Percentiles rank a stretch among this genome's conserved stretches.
Conservation (phyloP, 371 early-diverging fungal species). For the Basidiobolus meristosporus region DNA sequence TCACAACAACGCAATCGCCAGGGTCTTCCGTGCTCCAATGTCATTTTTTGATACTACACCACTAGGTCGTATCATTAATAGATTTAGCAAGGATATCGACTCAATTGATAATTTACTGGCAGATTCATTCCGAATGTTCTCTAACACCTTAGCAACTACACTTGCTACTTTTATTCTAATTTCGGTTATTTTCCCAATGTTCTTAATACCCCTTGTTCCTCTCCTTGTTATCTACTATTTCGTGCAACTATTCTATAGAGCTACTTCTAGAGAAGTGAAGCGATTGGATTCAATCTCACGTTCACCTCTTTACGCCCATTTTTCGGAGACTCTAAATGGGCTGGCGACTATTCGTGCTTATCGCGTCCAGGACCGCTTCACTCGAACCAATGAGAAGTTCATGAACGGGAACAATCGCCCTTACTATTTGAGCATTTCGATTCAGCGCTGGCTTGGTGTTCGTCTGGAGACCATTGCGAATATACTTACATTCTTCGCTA, state of each 20-base stretch:
- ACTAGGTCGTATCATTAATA: conserved; percentile 72
- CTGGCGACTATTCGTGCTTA: conserved; percentile 64
- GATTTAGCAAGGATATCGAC: conserved; percentile 58
- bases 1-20: conserved; percentile 12
- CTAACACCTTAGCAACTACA: conserved; percentile 35
- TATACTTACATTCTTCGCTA: conserved; percentile 14
- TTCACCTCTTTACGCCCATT: conserved; percentile 67
- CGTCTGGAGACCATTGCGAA: conserved; percentile 19
- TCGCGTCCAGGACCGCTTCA: conserved; percentile 22
- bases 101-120: conserved; percentile 51
- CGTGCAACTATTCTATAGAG: conserved; percentile 20
- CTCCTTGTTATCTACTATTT: conserved; percentile 12
- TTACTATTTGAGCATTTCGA: conserved; percentile 33
- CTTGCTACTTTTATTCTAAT: conserved; percentile 48
- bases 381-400: conserved; percentile 13
- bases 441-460: conserved; percentile 52
- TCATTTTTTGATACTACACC: conserved; percentile 76
- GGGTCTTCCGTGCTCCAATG: conserved; percentile 43
- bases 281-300: conserved; percentile 64
- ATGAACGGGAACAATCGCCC: conserved; percentile 34
- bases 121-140: conserved; percentile 41
- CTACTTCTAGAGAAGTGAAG: conserved; percentile 26
- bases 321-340: conserved; percentile 54
- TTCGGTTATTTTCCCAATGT: conserved; percentile 34
- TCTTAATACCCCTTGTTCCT: conserved; percentile 11